Evolutionary conservation across 2,329 filamentous ascomycete species (phyloP).

Genomic region (Harringtonia lauricola): DNA sequence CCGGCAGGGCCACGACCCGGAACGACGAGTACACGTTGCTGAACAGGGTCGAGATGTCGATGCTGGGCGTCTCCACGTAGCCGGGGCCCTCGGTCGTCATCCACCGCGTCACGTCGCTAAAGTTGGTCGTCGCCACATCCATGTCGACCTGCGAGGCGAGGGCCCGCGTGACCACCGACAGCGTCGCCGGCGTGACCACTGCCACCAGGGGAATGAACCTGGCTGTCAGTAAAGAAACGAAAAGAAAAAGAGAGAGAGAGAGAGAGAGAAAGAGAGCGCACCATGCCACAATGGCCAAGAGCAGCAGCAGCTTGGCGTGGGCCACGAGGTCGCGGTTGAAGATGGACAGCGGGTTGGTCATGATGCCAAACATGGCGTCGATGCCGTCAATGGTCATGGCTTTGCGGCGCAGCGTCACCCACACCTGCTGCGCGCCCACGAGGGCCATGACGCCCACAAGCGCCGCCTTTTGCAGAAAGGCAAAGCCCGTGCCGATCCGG

Average conservation of each 20-base stretch:
- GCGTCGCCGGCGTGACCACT: conserved; percentile 6
- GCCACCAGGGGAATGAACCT: conserved; percentile 3
- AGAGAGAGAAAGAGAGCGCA: too few relatives aligned
- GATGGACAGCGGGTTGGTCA: conserved; percentile 3
- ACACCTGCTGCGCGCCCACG: conserved; percentile 6
- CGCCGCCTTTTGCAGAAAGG: conserved; percentile 3
- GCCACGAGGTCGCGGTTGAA: neutral
- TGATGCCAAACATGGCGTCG: conserved; percentile 4
- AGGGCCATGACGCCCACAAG: neutral
- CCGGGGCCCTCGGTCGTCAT: neutral
- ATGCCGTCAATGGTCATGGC: conserved; percentile 3
- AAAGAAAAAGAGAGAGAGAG: too few relatives aligned
- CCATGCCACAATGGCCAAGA: conserved; percentile 3
- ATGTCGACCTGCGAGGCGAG: neutral
- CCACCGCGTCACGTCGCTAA: conserved; percentile 2
- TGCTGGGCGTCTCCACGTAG: neutral
- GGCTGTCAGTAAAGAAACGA: neutral
- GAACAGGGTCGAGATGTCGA: conserved; percentile 4
- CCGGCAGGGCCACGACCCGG: neutral
- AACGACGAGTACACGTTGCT: conserved; percentile 5
- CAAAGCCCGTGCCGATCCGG: conserved; percentile 4
- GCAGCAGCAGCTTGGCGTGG: conserved; percentile 3
- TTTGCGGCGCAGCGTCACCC: conserved; percentile 5
- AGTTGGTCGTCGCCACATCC: neutral
- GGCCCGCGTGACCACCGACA: neutral